These are phyloP conservation scores for Ensete ventricosum DNA, from an alignment of 176 grass and related monocot species.

Conservation along the genomic window DNA sequence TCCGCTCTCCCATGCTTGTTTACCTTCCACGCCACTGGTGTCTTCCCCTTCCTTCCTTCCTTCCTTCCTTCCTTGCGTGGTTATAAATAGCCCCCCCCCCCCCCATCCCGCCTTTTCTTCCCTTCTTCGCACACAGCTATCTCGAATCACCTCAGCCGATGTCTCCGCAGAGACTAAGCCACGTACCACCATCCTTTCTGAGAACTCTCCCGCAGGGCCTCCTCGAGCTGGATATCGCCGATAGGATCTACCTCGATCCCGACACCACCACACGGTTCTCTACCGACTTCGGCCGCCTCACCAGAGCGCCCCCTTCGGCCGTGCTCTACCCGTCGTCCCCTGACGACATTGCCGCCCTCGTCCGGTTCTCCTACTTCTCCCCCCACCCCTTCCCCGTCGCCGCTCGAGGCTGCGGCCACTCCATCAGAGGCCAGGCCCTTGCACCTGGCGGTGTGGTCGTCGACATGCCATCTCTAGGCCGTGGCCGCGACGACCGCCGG, in stretches of 20 bases:
- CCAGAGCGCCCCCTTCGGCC: background rate
- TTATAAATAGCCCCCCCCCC: too few species aligned
- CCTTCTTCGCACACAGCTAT: too few species aligned
- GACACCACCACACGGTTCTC: background rate
- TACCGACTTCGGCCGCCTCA: conserved; percentile 38
- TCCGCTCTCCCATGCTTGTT: too few species aligned
- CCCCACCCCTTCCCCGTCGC: conserved; percentile 34
- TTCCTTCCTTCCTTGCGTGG: too few species aligned
- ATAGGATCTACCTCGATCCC: conserved; percentile 14
- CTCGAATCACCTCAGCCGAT: too few species aligned
- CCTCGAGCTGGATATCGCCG: background rate
- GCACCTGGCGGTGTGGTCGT: conserved; percentile 35
- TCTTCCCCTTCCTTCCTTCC: too few species aligned
- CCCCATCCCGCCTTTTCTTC: too few species aligned
- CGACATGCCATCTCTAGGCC: conserved; percentile 34
- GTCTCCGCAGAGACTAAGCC: too few species aligned
- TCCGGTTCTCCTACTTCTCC: conserved; percentile 25
- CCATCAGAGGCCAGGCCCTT: conserved; percentile 34
- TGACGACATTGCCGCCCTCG: conserved; percentile 40
- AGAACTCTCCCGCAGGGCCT: conserved; percentile 1
- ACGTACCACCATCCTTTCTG: background rate
- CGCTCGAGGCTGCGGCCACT: conserved; percentile 42
- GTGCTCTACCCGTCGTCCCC: conserved; percentile 10
- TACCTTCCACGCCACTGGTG: too few species aligned
- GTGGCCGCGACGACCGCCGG: conserved; percentile 10